Conservation (phyloP, 768 basidiomycete genomes). For the Sarcodon aspratus region DNA sequence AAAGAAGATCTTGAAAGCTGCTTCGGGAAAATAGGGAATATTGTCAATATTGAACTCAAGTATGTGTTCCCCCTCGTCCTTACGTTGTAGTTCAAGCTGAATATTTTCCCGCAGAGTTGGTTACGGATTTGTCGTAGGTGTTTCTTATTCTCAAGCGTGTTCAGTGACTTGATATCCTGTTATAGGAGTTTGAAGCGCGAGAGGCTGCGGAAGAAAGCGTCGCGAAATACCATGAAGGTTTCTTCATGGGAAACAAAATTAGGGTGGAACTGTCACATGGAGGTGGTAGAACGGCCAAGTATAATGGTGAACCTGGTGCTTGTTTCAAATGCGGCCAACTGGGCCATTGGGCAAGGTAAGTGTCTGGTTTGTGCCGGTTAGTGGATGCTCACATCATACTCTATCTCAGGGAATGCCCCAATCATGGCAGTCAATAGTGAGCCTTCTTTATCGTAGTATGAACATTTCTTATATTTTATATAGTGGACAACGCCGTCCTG, state of each 20-base stretch:
- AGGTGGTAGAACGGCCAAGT: conserved; percentile 72
- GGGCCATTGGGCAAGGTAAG: conserved; percentile 86
- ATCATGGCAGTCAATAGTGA: conserved; percentile 35
- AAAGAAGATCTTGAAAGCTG: conserved; percentile 78
- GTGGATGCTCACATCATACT: conserved; percentile 1
- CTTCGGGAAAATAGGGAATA: conserved; percentile 76
- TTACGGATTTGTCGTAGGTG: conserved; percentile 82
- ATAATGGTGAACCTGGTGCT: conserved; percentile 75
- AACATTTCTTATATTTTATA: conserved; percentile 1
- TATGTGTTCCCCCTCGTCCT: conserved; percentile 26
- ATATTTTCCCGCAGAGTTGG: conserved; percentile 43
- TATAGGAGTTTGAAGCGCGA: conserved; percentile 71
- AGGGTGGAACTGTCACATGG: conserved; percentile 81
- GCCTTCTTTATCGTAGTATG: conserved; percentile 13
- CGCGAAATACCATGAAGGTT: conserved; percentile 80
- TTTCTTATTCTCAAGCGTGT: not conserved
- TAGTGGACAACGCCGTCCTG: conserved; percentile 21
- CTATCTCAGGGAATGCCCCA: conserved; percentile 58
- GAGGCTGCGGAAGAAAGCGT: conserved; percentile 83
- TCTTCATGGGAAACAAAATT: conserved; percentile 89
- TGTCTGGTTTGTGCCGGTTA: conserved; percentile 3
- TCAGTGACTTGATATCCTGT: conserved; percentile 2
- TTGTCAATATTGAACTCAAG: conserved; percentile 76
- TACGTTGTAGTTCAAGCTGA: conserved; percentile 6
- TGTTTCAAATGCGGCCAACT: conserved; percentile 81